Percentiles rank a stretch among this genome's conserved stretches.
Conservation (phyloP, 2,329 filamentous ascomycete genomes). For the Colletotrichum coccodes region DNA sequence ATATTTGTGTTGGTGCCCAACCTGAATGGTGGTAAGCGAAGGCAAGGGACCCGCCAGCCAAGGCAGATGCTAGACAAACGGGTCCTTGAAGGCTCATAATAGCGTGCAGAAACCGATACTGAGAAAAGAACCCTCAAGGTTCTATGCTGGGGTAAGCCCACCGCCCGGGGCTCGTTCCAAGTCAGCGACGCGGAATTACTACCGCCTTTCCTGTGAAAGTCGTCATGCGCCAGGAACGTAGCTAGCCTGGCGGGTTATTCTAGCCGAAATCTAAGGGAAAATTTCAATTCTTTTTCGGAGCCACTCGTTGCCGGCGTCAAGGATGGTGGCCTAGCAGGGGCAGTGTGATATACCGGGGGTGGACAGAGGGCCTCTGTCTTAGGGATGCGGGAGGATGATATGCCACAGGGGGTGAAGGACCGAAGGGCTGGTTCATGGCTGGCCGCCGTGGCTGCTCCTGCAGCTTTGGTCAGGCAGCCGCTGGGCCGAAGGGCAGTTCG, state of each 20-base stretch:
- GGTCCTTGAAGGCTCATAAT: neutral
- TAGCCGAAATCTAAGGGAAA: neutral
- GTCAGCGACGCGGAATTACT: neutral
- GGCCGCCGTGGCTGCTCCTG: neutral
- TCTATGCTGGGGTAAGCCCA: neutral
- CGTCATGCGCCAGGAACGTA: too few relatives aligned
- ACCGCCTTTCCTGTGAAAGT: neutral
- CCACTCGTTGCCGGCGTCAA: neutral
- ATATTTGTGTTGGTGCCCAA: neutral
- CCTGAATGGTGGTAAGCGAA: neutral
- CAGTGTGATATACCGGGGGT: neutral
- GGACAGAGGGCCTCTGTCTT: neutral
- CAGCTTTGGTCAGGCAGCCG: neutral
- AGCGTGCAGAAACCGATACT: neutral
- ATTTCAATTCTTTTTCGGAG: neutral
- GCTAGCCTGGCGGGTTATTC: neutral
- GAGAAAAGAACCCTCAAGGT: neutral
- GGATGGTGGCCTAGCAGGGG: neutral
- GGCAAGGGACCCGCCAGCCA: neutral
- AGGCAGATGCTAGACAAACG: neutral
- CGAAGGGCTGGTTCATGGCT: slow-evolving; percentile 1
- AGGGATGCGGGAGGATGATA: neutral
- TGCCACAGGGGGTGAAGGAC: neutral
- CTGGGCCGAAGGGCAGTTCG: neutral
- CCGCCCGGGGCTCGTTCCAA: neutral